These are phyloP conservation scores for Cornus suecica DNA, from an alignment of 148 eudicot species.

Conservation along the genomic window DNA sequence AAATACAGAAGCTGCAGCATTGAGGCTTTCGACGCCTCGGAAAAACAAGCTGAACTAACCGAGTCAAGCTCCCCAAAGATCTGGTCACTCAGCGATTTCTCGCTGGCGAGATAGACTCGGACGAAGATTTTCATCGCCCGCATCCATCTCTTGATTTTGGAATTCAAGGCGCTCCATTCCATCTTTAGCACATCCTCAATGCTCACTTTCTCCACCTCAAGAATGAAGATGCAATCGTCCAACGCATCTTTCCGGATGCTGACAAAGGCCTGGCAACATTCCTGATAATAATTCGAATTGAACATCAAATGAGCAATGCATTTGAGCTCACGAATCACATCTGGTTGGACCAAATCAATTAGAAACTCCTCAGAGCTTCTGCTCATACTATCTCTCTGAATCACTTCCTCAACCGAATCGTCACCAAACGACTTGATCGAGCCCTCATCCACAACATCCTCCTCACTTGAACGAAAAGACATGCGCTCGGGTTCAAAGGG, in stretches of 20 bases:
- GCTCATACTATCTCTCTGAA: slow-evolving; percentile 50
- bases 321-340: slow-evolving; percentile 62
- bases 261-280: slow-evolving; percentile 66
- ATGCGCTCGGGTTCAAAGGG: slow-evolving; percentile 60
- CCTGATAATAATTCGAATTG: slow-evolving; percentile 53
- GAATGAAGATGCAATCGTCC: slow-evolving; percentile 58
- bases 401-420: slow-evolving; percentile 47
- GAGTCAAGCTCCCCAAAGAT: slow-evolving; percentile 62
- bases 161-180: slow-evolving; percentile 71
- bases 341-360: slow-evolving; percentile 56
- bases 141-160: slow-evolving; percentile 75
- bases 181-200: slow-evolving; percentile 78
- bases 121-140: slow-evolving; percentile 73
- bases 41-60: slow-evolving; percentile 49
- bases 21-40: slow-evolving; percentile 61
- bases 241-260: slow-evolving; percentile 64
- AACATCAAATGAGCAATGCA: slow-evolving; percentile 69
- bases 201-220: slow-evolving; percentile 68
- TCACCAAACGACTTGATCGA: slow-evolving; percentile 54
- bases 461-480: slow-evolving; percentile 70
- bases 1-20: slow-evolving; percentile 65
- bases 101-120: slow-evolving; percentile 68
- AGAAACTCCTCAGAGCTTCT: slow-evolving; percentile 42
- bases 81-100: slow-evolving; percentile 67
- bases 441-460: slow-evolving; percentile 46